Evolutionary conservation across 1,284 basidiomycete species (phyloP), one percentile per base, ranked within the genome.

Genomic region (Athelia sp.): DNA sequence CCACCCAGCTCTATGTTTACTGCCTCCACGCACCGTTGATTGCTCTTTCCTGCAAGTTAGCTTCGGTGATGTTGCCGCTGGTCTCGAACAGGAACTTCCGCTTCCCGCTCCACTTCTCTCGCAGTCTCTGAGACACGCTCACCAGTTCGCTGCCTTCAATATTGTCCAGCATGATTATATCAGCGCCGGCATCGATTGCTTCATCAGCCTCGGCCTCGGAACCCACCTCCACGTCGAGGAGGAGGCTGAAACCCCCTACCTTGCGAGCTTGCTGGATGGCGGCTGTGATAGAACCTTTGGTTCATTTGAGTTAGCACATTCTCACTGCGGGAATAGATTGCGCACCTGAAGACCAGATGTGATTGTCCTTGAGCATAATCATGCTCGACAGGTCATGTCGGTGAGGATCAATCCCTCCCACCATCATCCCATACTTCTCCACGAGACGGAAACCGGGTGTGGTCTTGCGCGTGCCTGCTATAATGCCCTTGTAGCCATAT

Each of bases 331-430:
- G 6, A 6, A 40, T 18, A 42, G 42, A 18, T 40, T 32, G 61
- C 74, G 57, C 58, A 85, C 93, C 93, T 23, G 87, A 91, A 6
- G 93, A 95, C 95, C 94, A 98, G 63, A 99, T 93, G 64, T 99
- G 97, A 66, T 99, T 99, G 64, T 99, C 96, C 71, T 99, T 99
- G 62, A 99, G 83, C 96, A 99, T 99, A 63, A 99, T 96, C 96
- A 99, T 99, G 65, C 90, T 93, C 34, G 90, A 94, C 29, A 99
- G 76, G 69, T 98, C 95, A 62, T 98, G 90, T n/a, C 97, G 81
- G 72, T 99, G 97, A 17, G 91, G 76, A 67, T 99, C 97, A 56
- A 98, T 89, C 3, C 96, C 97, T 21, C 97, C 96, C 22, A 99
- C 93, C 43, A 98, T 74, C 97, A 99, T 99, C 9, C 89, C 97